phyloP scores from a whole-genome alignment of 208 protist genomes.

The Phytomonas sp. region DNA sequence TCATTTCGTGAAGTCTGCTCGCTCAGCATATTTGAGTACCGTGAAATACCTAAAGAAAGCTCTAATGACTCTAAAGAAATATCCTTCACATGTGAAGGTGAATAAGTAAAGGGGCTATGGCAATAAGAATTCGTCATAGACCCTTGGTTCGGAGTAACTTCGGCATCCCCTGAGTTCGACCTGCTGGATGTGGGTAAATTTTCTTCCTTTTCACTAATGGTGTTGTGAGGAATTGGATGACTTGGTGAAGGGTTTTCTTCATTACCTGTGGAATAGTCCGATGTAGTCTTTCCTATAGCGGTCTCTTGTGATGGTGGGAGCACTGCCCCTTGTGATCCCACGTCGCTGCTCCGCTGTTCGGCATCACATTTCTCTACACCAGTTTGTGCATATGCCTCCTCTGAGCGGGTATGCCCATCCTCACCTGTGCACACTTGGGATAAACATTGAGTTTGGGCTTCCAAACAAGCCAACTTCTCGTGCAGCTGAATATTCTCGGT shows the following conservation, averaged over 20 bases:
- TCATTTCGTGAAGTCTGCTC: slow-evolving; percentile 31
- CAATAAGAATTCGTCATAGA: background rate
- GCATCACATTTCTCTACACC: background rate
- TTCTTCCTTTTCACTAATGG: background rate
- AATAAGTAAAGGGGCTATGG: background rate
- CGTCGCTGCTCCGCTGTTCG: background rate
- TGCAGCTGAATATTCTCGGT: slow-evolving; percentile 26
- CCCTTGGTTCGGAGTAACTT: background rate
- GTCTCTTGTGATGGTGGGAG: background rate
- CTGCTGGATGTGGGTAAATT: background rate
- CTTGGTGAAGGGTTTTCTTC: background rate
- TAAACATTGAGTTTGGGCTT: background rate
- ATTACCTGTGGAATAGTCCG: background rate
- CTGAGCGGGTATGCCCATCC: background rate
- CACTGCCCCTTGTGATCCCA: background rate
- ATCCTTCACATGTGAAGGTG: background rate
- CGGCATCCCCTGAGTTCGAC: background rate
- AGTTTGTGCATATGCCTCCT: background rate
- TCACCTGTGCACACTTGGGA: background rate
- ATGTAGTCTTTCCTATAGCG: background rate
- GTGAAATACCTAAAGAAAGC: slow-evolving; percentile 37
- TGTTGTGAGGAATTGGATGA: background rate
- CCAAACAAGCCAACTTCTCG: slow-evolving; percentile 14
- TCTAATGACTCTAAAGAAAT: slow-evolving; percentile 28
- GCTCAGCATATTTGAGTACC: slow-evolving; percentile 41